phyloP scores from a whole-genome alignment of 78 protist species.

The Dictyostelium intermedium region DNA sequence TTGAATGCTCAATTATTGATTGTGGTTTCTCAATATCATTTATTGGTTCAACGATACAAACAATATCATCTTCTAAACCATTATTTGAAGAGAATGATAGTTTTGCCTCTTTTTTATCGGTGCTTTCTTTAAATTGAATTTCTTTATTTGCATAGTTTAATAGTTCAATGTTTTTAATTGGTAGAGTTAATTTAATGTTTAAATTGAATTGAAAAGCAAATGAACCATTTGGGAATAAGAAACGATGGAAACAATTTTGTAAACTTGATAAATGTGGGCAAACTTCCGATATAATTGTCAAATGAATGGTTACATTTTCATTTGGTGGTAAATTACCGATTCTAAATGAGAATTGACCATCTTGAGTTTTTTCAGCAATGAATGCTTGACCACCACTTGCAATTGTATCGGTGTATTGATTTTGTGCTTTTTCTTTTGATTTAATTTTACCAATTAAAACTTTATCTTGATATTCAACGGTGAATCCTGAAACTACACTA shows the following conservation, averaged over 20 bases:
- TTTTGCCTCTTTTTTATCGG: background rate
- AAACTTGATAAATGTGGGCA: background rate
- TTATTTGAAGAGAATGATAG: background rate
- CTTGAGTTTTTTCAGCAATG: background rate
- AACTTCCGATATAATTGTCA: constrained; percentile 84
- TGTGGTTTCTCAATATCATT: constrained; percentile 3
- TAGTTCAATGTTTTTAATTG: background rate
- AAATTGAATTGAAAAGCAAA: background rate
- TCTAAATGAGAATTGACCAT: constrained; percentile 15
- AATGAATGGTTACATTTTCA: constrained; percentile 2
- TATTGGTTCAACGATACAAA: background rate
- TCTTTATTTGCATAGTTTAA: background rate
- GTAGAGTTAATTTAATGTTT: background rate
- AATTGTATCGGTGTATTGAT: constrained; percentile 18
- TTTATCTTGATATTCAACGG: constrained; percentile 15
- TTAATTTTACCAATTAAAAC: constrained; percentile 25
- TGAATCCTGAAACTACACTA: background rate
- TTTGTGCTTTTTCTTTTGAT: constrained; percentile 3
- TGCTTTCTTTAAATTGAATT: background rate
- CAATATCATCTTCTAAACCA: background rate
- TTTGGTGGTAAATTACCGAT: constrained; percentile 89
- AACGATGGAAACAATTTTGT: constrained; percentile 20
- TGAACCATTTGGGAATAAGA: background rate
- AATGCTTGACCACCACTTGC: constrained; percentile 54
- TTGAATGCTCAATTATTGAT: background rate